Conservation (phyloP, 1,139 yeast genomes). For the Insectozyma bohioensis region DNA sequence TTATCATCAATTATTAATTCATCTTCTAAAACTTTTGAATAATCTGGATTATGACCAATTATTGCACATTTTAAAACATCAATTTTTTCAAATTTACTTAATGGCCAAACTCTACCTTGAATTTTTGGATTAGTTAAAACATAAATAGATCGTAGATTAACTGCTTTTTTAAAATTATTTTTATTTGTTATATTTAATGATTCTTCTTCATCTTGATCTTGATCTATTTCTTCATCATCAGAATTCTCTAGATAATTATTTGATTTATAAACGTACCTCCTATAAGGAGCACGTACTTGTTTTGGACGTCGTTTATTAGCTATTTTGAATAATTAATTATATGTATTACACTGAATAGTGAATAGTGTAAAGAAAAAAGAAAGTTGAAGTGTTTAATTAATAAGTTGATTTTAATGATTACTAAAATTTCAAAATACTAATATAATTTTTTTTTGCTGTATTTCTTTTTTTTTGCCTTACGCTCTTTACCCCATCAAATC, state of each 20-base stretch:
- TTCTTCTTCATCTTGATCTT: constrained; percentile 12
- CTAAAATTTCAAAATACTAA: too few relatives aligned
- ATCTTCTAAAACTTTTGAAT: constrained; percentile 14
- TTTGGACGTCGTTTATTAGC: constrained; percentile 87
- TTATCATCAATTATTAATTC: constrained; percentile 13
- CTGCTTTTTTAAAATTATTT: constrained; percentile 29
- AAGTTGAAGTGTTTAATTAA: too few relatives aligned
- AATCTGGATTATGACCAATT: constrained; percentile 19
- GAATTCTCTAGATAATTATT: constrained; percentile 35
- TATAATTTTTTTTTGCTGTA: too few relatives aligned
- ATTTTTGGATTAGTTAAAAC: constrained; percentile 25
- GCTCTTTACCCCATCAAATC: too few relatives aligned
- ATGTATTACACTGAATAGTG: too few relatives aligned
- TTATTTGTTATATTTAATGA: constrained; percentile 23
- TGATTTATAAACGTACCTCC: constrained; percentile 70
- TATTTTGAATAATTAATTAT: constrained; percentile 44
- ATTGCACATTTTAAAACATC: constrained; percentile 42
- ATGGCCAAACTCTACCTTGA: constrained; percentile 39
- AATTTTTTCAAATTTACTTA: constrained; percentile 45
- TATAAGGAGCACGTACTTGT: constrained; percentile 73
- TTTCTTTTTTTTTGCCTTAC: too few relatives aligned
- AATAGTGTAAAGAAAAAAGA: too few relatives aligned
- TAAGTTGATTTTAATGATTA: too few relatives aligned
- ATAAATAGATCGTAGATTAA: constrained; percentile 35
- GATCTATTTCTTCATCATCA: constrained; percentile 34